A percentile compares a stretch with the other conserved stretches of the same genome.
Evolutionary conservation across 441 rosid species (phyloP).

Genomic region (Pelargonium fulgidum): DNA sequence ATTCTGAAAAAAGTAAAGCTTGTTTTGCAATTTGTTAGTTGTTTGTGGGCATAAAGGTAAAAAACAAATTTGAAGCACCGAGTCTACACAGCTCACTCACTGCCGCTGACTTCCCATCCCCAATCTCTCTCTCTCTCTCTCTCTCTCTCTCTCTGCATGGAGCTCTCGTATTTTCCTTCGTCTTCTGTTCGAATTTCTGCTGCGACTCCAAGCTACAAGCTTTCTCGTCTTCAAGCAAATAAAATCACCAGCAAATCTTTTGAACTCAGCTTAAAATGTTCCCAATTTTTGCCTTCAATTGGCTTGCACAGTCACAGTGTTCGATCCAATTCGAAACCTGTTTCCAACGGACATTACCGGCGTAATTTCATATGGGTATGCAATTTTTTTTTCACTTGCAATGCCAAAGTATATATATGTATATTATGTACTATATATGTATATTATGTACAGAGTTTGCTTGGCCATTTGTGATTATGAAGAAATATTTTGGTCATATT

Average conservation of each 20-base stretch:
- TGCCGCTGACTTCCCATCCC: not conserved
- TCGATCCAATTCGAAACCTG: conserved; percentile 35
- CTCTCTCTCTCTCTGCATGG: conserved; percentile 32
- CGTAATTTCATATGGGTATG: conserved; percentile 53
- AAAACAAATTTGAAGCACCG: not conserved
- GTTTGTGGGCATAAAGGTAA: not conserved
- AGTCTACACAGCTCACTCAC: not conserved
- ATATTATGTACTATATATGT: not conserved
- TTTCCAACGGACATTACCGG: conserved; percentile 24
- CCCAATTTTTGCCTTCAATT: conserved; percentile 25
- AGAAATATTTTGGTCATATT: not conserved
- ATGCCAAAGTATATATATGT: not conserved
- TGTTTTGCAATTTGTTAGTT: too few relatives aligned
- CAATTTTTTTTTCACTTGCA: conserved; percentile 11
- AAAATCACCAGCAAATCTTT: conserved; percentile 18
- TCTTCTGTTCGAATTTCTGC: conserved; percentile 41
- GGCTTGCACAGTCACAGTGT: conserved; percentile 30
- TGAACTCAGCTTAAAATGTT: conserved; percentile 22
- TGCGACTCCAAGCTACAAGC: conserved; percentile 24
- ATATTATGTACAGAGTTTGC: not conserved
- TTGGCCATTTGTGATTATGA: not conserved
- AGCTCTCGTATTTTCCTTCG: conserved; percentile 44
- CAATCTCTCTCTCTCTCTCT: not conserved
- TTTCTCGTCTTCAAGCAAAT: conserved; percentile 30
- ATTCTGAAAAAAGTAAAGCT: too few relatives aligned